phyloP scores from a whole-genome alignment of 495 filamentous ascomycete species.

The Penicillium odoratum region DNA sequence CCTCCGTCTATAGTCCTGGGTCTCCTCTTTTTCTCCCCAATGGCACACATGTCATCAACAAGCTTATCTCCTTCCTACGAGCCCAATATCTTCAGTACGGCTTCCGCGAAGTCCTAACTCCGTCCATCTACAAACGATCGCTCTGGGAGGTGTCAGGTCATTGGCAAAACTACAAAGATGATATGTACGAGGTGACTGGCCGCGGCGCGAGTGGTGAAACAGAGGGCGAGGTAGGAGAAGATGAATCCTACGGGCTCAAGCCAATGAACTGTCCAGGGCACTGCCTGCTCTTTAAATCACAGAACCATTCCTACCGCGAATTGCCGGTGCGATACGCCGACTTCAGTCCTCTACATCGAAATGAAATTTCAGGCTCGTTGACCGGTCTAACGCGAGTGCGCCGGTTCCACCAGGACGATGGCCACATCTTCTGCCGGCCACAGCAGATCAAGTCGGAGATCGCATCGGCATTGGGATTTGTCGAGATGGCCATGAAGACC shows the following conservation, averaged over 20 bases:
- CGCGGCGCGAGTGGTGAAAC: conserved; percentile 53
- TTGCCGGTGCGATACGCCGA: conserved; percentile 90
- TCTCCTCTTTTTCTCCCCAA: conserved; percentile 87
- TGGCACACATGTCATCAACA: conserved; percentile 84
- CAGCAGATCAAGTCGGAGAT: conserved; percentile 83
- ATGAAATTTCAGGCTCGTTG: conserved; percentile 83
- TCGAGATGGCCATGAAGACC: conserved; percentile 72
- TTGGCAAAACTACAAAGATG: conserved; percentile 90
- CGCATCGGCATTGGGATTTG: conserved; percentile 72
- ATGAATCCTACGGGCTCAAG: conserved; percentile 86
- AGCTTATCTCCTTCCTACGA: conserved; percentile 80
- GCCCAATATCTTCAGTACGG: conserved; percentile 85
- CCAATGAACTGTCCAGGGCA: conserved; percentile 98
- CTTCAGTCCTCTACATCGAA: conserved; percentile 88
- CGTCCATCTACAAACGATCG: conserved; percentile 89
- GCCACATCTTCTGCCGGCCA: conserved; percentile 90
- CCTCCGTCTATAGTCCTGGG: conserved; percentile 77
- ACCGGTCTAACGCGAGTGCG: conserved; percentile 86
- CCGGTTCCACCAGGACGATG: conserved; percentile 95
- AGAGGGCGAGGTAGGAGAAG: conserved; percentile 52
- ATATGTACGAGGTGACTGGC: conserved; percentile 88
- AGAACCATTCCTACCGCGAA: conserved; percentile 74
- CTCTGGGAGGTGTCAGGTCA: conserved; percentile 90
- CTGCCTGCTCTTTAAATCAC: conserved; percentile 79
- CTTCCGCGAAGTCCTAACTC: conserved; percentile 89